Evolutionary conservation across 306 rosid genomes (phyloP), one percentile per base, ranked within the genome.

Genomic region (Quercus parvula): DNA sequence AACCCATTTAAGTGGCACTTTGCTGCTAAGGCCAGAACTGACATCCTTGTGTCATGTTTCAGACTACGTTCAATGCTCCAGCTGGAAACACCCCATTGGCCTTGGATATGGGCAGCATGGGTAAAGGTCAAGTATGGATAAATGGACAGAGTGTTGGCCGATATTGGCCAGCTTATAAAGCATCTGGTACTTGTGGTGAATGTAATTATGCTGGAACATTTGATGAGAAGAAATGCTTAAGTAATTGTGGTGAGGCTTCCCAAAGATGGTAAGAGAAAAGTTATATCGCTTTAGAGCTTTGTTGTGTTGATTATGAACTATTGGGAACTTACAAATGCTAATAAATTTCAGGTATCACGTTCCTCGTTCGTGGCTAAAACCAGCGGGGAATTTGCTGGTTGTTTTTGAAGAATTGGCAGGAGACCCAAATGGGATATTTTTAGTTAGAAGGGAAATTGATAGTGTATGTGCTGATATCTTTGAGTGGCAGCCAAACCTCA

Each of bases 401-500:
- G 87, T 90, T 80, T 89, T 95, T 49, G 99, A 95, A 86, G 99
- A 95, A 84, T 73, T 89, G 87, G 94, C 92, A 1, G 99, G 99
- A 44, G 91, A 95, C 74, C 99, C 99, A 2, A 95, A 92, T 56
- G 98, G 97, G 15, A 89, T 95, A 30, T 81, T 77, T 75, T 83
- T 93, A 90, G 99, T 91, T 17, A 85, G 99, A 90, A 87, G 96
- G 84, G 94, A 93, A 46, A 84, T 95, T 27, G 91, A 90, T 71
- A 89, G 90, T 55, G 91, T 85, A 12, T 95, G 99, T 82, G 97
- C 97, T 63, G 89, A 91, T 91, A 93, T 93, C 78, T 84, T 88
- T 19, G 99, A 95, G 87, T 93, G 97, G 99, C 99, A 95, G 80
- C 99, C 99, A 79, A 95, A 89, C 78, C 94, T 95, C 28, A 88